Evolutionary conservation across 2,329 filamentous ascomycete species (phyloP).

Genomic region (Trichoderma hamatum): DNA sequence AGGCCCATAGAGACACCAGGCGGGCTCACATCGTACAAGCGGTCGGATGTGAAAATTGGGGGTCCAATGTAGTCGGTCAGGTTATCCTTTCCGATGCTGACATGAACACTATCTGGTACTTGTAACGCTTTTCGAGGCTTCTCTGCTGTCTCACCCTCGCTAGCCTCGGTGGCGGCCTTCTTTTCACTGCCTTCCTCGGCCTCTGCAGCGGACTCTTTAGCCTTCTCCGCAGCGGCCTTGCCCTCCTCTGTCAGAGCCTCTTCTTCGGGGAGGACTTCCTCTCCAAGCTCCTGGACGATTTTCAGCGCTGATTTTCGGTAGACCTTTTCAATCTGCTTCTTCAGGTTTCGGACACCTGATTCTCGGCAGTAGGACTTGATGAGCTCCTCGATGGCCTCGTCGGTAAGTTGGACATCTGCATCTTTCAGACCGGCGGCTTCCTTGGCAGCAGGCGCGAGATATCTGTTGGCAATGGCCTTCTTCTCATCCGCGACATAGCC

Average conservation of each 20-base stretch:
- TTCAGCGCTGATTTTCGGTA: conserved; percentile 97
- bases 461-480: conserved; percentile 94
- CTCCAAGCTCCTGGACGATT: conserved; percentile 92
- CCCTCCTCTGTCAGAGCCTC: conserved; percentile 84
- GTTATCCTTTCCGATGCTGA: conserved; percentile 84
- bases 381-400: conserved; percentile 89
- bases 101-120: conserved; percentile 84
- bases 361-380: conserved; percentile 99
- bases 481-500: conserved; percentile 98
- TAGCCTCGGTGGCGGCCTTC: conserved; percentile 38
- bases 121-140: conserved; percentile 74
- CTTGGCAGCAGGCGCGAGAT: conserved; percentile 91
- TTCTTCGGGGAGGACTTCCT: conserved; percentile 78
- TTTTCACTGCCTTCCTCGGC: conserved; percentile 30
- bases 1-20: conserved; percentile 96
- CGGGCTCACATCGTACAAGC: conserved; percentile 90
- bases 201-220: conserved; percentile 46
- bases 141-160: conserved; percentile 55
- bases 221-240: conserved; percentile 73
- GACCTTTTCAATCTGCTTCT: conserved; percentile 99
- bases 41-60: conserved; percentile 91
- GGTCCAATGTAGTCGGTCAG: conserved; percentile 97
- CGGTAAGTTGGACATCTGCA: conserved; percentile 83
- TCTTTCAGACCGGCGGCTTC: conserved; percentile 88
- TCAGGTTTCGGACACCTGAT: conserved; percentile 93